These are phyloP conservation scores for Colletotrichum caudatum DNA, from an alignment of 2,329 filamentous ascomycete genomes.

Conservation along the genomic window DNA sequence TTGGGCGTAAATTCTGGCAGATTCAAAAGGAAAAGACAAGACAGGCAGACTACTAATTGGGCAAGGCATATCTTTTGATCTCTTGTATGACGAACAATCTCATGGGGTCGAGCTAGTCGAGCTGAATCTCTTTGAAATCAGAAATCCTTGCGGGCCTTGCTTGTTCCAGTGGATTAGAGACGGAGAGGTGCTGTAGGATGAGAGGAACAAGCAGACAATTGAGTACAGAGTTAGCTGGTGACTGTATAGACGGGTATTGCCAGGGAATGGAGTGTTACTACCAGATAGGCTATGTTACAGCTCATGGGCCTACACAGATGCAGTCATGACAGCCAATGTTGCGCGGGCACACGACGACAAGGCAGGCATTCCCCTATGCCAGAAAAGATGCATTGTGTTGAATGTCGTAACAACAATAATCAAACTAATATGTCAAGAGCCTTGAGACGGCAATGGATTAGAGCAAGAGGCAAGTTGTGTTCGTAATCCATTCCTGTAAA, in stretches of 20 bases:
- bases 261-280: no score
- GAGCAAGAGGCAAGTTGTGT: no score
- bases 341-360: no score
- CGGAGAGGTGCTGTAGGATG: constrained; percentile 52
- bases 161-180: constrained; percentile 60
- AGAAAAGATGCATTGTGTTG: no score
- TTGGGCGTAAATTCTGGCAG: constrained; percentile 47
- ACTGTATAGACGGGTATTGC: background rate
- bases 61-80: constrained; percentile 59
- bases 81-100: constrained; percentile 51
- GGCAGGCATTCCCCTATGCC: no score
- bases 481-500: no score
- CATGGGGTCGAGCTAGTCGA: constrained; percentile 53
- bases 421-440: no score
- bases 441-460: no score
- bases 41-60: constrained; percentile 48
- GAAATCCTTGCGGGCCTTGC: constrained; percentile 58
- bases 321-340: no score
- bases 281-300: no score
- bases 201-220: constrained; percentile 42
- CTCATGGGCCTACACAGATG: no score
- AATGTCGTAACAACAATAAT: no score
- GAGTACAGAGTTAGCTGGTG: constrained; percentile 47
- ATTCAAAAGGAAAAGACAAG: constrained; percentile 44
- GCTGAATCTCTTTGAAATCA: constrained; percentile 59